Evolutionary conservation across 2,329 filamentous ascomycete genomes (phyloP).

Genomic region (Monosporascus cannonballus): DNA sequence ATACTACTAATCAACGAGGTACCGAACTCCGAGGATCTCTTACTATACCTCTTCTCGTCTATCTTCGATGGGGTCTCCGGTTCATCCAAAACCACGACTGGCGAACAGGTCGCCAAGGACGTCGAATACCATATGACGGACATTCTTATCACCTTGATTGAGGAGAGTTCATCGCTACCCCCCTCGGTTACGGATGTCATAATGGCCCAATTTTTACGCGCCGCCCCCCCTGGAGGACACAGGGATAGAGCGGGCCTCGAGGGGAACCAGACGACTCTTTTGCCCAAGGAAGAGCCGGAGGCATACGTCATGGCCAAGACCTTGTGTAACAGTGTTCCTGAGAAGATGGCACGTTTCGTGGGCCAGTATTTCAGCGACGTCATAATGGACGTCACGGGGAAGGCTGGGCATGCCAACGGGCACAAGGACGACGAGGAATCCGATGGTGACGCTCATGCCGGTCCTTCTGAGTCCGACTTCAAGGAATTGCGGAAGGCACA

Average conservation of each 20-base stretch:
- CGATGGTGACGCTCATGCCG: slow-evolving; percentile 52
- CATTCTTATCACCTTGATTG: slow-evolving; percentile 77
- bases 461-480: slow-evolving; percentile 75
- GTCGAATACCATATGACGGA: slow-evolving; percentile 90
- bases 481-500: slow-evolving; percentile 88
- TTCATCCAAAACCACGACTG: slow-evolving; percentile 65
- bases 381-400: slow-evolving; percentile 76
- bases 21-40: slow-evolving; percentile 71
- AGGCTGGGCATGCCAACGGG: slow-evolving; percentile 49
- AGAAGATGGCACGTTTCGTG: slow-evolving; percentile 92
- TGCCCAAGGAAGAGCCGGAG: slow-evolving; percentile 81
- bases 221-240: slow-evolving; percentile 62
- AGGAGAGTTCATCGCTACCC: slow-evolving; percentile 74
- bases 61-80: slow-evolving; percentile 90
- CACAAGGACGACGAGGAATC: slow-evolving; percentile 54
- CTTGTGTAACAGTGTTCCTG: slow-evolving; percentile 80
- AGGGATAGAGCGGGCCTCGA: slow-evolving; percentile 58
- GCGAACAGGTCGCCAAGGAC: slow-evolving; percentile 84
- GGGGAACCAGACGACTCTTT: slow-evolving; percentile 72
- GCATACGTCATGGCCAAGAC: slow-evolving; percentile 97
- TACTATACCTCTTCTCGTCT: slow-evolving; percentile 74
- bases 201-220: slow-evolving; percentile 90
- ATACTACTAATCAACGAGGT: slow-evolving; percentile 88
- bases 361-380: slow-evolving; percentile 97
- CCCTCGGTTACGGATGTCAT: slow-evolving; percentile 84